Percentiles rank a stretch among this genome's conserved stretches.
phyloP scores from a whole-genome alignment of 495 filamentous ascomycete species.

The Parachaetomium inaequale region DNA sequence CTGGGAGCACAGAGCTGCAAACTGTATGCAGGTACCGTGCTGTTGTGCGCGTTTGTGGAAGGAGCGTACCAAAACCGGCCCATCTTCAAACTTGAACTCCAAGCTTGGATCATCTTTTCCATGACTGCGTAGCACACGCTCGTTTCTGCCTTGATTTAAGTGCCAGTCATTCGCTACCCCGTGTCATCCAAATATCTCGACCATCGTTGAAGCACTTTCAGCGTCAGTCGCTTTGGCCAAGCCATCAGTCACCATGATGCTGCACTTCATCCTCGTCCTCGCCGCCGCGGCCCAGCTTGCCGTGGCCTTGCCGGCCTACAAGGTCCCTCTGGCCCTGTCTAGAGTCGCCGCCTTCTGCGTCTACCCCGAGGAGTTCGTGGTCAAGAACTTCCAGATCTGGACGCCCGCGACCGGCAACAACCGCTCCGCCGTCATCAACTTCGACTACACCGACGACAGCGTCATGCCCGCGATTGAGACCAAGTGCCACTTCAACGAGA shows the following conservation, averaged over 20 bases:
- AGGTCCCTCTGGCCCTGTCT: slow-evolving; percentile 11
- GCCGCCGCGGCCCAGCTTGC: slow-evolving; percentile 11
- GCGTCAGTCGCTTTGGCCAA: not conserved
- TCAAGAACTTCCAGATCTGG: slow-evolving; percentile 26
- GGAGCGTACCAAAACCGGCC: not conserved
- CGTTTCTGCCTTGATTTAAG: not conserved
- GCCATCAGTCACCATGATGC: slow-evolving; percentile 1
- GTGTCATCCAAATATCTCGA: not conserved
- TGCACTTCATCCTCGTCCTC: slow-evolving; percentile 14
- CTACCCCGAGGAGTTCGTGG: slow-evolving; percentile 23
- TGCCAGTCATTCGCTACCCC: not conserved
- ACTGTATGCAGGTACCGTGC: slow-evolving; percentile 4
- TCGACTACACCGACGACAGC: slow-evolving; percentile 25
- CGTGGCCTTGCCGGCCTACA: slow-evolving; percentile 18
- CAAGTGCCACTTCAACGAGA: slow-evolving; percentile 30
- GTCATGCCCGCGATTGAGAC: slow-evolving; percentile 25
- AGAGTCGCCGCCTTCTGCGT: slow-evolving; percentile 20
- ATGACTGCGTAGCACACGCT: not conserved
- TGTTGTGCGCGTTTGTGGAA: slow-evolving; percentile 6
- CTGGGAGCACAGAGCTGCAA: not conserved
- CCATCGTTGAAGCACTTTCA: not conserved
- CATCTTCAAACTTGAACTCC: not conserved
- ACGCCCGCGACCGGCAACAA: slow-evolving; percentile 20
- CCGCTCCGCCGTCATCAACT: slow-evolving; percentile 17
- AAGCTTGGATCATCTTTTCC: not conserved